These are phyloP conservation scores for Chrysosporium keratinophilum DNA, from an alignment of 2,329 filamentous ascomycete genomes.

Conservation along the genomic window DNA sequence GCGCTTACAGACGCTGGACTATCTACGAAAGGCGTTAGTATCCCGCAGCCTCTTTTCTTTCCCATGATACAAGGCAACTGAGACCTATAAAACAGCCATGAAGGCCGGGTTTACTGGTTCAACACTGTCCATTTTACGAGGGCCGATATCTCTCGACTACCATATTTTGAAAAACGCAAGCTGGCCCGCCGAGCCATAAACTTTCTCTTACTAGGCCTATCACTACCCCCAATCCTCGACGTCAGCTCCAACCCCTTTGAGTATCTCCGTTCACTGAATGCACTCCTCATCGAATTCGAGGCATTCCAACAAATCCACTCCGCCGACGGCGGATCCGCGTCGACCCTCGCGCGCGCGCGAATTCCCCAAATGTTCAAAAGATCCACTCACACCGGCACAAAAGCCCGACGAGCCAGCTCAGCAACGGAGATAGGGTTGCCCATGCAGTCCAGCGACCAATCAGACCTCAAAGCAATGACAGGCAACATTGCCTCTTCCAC, in stretches of 20 bases:
- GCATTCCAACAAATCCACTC: conserved; percentile 81
- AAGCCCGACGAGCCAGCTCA: conserved; percentile 48
- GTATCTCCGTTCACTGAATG: conserved; percentile 76
- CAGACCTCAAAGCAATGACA: conserved; percentile 39
- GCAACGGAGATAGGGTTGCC: conserved; percentile 51
- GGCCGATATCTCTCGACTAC: conserved; percentile 65
- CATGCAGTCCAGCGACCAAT: conserved; percentile 40
- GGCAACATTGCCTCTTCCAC: conserved; percentile 32
- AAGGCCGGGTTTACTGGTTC: conserved; percentile 95
- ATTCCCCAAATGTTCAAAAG: conserved; percentile 77
- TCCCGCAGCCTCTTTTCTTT: neutral
- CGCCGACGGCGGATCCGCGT: conserved; percentile 58
- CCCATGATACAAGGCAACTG: neutral
- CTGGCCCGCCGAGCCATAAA: conserved; percentile 85
- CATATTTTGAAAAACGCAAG: conserved; percentile 75
- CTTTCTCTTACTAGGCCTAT: conserved; percentile 84
- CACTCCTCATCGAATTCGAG: conserved; percentile 82
- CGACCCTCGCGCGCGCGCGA: conserved; percentile 63
- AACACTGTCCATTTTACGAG: conserved; percentile 90
- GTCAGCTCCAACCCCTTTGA: conserved; percentile 71
- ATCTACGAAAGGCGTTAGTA: conserved; percentile 78
- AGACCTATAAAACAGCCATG: conserved; percentile 51
- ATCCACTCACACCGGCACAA: conserved; percentile 47
- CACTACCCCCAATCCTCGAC: conserved; percentile 79
- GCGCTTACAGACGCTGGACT: conserved; percentile 86